Percentiles rank a stretch among this genome's conserved stretches.
These are phyloP conservation scores for Pichia ethanolica DNA, from an alignment of 805 yeast species.

Conservation along the genomic window DNA sequence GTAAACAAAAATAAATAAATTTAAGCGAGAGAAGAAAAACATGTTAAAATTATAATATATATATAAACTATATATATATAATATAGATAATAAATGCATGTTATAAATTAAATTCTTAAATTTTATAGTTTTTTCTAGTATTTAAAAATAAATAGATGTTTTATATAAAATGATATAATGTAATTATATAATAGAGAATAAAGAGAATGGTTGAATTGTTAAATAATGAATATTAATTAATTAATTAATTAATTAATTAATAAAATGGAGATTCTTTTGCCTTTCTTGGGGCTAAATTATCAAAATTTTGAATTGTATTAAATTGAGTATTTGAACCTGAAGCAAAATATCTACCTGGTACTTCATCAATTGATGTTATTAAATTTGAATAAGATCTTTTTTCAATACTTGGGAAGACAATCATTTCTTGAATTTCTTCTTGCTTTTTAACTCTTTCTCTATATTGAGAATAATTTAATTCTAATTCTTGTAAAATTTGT, in stretches of 20 bases:
- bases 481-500: conserved; percentile 14
- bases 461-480: conserved; percentile 17
- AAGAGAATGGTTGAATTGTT: neutral
- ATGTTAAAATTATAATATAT: no score
- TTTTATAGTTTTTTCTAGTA: no score
- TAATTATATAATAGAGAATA: neutral
- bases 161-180: no score
- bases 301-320: conserved; percentile 22
- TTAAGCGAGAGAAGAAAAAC: no score
- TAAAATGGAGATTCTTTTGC: conserved; percentile 21
- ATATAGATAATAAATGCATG: no score
- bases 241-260: neutral
- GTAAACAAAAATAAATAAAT: no score
- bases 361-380: conserved; percentile 21
- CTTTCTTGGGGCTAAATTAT: conserved; percentile 27
- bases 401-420: conserved; percentile 14
- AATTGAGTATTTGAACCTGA: conserved; percentile 23
- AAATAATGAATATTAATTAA: no score
- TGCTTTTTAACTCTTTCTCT: conserved; percentile 18
- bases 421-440: conserved; percentile 15
- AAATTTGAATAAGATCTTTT: conserved; percentile 12
- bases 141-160: no score
- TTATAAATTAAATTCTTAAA: no score
- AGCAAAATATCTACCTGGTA: conserved; percentile 27
- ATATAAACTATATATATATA: no score